Percentiles rank a stretch among this genome's conserved stretches.
Conservation (phyloP, 1,139 yeast genomes). For the Spathaspora jeffriesii region DNA sequence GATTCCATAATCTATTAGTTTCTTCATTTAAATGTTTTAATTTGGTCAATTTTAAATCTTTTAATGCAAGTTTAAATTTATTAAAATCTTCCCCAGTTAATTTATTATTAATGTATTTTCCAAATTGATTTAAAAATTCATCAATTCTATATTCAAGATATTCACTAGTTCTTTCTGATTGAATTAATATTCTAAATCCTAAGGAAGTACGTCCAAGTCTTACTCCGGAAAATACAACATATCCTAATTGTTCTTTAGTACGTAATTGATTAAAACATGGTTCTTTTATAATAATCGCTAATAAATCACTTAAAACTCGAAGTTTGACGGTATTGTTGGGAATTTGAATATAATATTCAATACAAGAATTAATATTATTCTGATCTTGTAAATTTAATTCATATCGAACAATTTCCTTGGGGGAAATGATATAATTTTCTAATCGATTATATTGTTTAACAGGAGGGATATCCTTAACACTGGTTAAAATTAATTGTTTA, state of each 20-base stretch:
- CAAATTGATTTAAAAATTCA: slow-evolving; percentile 51
- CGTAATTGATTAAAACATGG: slow-evolving; percentile 89
- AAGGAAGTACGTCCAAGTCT: slow-evolving; percentile 70
- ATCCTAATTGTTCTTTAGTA: slow-evolving; percentile 86
- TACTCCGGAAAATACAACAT: slow-evolving; percentile 82
- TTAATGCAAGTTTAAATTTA: slow-evolving; percentile 69
- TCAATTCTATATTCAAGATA: slow-evolving; percentile 80
- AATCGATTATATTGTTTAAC: slow-evolving; percentile 23
- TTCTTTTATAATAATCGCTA: slow-evolving; percentile 74
- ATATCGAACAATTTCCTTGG: slow-evolving; percentile 45
- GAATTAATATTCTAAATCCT: slow-evolving; percentile 80
- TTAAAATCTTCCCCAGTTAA: slow-evolving; percentile 65
- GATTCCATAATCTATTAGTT: slow-evolving; percentile 61
- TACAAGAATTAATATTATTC: slow-evolving; percentile 79
- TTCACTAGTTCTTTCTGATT: slow-evolving; percentile 77
- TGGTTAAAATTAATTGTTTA: slow-evolving; percentile 18
- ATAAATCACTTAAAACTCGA: slow-evolving; percentile 58
- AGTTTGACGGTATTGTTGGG: slow-evolving; percentile 24
- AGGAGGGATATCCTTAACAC: slow-evolving; percentile 24
- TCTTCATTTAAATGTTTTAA: slow-evolving; percentile 81
- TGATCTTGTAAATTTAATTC: slow-evolving; percentile 60
- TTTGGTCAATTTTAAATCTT: slow-evolving; percentile 66
- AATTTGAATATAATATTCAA: slow-evolving; percentile 78
- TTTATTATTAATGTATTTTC: slow-evolving; percentile 29
- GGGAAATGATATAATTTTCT: slow-evolving; percentile 33